Percentiles rank a stretch among this genome's conserved stretches.
Conservation (phyloP, 2,329 filamentous ascomycete genomes). For the Ophiocordyceps sinensis region DNA sequence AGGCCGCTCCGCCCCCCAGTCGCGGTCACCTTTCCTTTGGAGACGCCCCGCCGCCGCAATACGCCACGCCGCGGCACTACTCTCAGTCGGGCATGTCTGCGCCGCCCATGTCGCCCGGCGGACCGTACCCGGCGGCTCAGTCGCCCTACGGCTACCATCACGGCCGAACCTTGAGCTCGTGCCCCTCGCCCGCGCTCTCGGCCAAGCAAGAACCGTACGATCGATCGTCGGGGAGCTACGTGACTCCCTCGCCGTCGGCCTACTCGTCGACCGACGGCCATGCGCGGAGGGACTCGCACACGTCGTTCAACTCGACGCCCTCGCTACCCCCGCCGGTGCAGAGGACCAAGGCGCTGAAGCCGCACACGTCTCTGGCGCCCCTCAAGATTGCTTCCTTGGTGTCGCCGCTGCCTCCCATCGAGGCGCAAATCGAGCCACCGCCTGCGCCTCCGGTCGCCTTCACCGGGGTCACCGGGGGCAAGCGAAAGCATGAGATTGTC, state of each 20-base stretch:
- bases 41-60: slow-evolving; percentile 16
- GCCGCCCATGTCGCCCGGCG: slow-evolving; percentile 18
- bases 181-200: slow-evolving; percentile 14
- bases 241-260: slow-evolving; percentile 23
- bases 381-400: slow-evolving; percentile 21
- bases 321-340: slow-evolving; percentile 12
- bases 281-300: slow-evolving; percentile 15
- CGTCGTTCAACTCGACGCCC: slow-evolving; percentile 14
- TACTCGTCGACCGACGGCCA: slow-evolving; percentile 14
- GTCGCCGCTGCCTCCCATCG: slow-evolving; percentile 20
- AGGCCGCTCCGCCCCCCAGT: slow-evolving; percentile 11
- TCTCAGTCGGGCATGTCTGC: slow-evolving; percentile 20
- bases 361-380: slow-evolving; percentile 16
- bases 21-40: slow-evolving; percentile 20
- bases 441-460: slow-evolving; percentile 11
- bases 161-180: slow-evolving; percentile 14
- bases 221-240: slow-evolving; percentile 20
- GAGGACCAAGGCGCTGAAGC: slow-evolving; percentile 4
- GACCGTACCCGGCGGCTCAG: slow-evolving; percentile 20
- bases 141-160: slow-evolving; percentile 19
- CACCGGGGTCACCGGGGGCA: slow-evolving; percentile 18
- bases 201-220: slow-evolving; percentile 21
- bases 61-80: slow-evolving; percentile 22
- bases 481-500: slow-evolving; percentile 22
- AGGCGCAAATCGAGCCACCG: slow-evolving; percentile 16